Percentiles rank a stretch among this genome's conserved stretches.
Conservation (phyloP, 1,139 yeast genomes). For the Candida dubliniensis region DNA sequence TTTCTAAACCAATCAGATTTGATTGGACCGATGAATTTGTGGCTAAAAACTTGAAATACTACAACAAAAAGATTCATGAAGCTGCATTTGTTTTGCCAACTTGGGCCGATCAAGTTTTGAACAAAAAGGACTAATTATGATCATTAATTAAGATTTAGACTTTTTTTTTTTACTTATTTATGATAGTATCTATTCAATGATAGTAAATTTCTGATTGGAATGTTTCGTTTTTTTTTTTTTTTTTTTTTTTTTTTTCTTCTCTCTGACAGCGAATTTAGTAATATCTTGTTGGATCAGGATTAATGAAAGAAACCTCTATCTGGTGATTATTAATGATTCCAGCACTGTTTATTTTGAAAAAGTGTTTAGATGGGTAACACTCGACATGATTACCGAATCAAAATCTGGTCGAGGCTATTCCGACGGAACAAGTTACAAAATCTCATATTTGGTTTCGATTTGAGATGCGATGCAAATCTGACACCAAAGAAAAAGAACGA, state of each 20-base stretch:
- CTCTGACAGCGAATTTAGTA: background rate
- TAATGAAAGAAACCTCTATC: too few relatives aligned
- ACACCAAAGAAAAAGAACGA: background rate
- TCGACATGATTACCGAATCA: too few relatives aligned
- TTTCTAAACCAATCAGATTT: constrained; percentile 65
- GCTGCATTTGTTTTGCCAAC: constrained; percentile 88
- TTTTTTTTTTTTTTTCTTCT: too few relatives aligned
- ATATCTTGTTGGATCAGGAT: too few relatives aligned
- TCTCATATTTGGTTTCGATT: too few relatives aligned
- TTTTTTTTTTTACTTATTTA: background rate
- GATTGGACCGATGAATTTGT: constrained; percentile 65
- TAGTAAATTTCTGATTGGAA: constrained; percentile 1
- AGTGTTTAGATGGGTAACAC: too few relatives aligned
- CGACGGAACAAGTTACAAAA: too few relatives aligned
- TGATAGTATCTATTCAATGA: background rate
- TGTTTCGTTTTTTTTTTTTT: constrained; percentile 1
- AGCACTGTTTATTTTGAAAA: too few relatives aligned
- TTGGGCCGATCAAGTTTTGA: constrained; percentile 61
- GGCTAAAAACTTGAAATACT: constrained; percentile 66
- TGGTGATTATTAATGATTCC: too few relatives aligned
- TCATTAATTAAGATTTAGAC: background rate
- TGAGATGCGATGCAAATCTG: background rate
- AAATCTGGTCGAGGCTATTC: too few relatives aligned
- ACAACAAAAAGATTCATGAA: constrained; percentile 74
- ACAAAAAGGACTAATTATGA: constrained; percentile 20